phyloP scores from a whole-genome alignment of 202 grass and related monocot species.

The Brachypodium distachyon region DNA sequence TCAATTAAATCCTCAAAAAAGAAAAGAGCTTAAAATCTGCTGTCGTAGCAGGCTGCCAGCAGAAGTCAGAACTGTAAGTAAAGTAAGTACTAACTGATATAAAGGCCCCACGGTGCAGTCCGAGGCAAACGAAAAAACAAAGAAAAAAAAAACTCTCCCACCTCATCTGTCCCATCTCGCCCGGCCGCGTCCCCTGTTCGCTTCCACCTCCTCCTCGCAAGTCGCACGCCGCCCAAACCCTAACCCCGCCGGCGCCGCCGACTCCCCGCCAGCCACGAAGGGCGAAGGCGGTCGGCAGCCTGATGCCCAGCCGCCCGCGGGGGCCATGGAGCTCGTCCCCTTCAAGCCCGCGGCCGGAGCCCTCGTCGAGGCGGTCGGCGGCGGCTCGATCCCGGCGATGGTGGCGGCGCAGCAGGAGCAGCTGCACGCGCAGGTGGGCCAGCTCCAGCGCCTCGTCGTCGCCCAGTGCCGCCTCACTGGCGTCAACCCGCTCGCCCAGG shows the following conservation, averaged over 20 bases:
- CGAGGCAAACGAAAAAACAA: background rate
- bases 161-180: background rate
- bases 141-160: background rate
- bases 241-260: constrained; percentile 3
- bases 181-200: background rate
- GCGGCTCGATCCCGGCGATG: constrained; percentile 43
- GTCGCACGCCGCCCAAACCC: constrained; percentile 33
- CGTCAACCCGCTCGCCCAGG: constrained; percentile 87
- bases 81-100: background rate
- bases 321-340: constrained; percentile 74
- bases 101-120: background rate
- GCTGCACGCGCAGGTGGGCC: constrained; percentile 67
- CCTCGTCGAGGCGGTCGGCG: constrained; percentile 36
- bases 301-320: constrained; percentile 33
- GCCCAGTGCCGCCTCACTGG: constrained; percentile 80
- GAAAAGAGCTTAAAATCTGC: no score
- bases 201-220: background rate
- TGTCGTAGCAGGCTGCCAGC: no score
- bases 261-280: background rate
- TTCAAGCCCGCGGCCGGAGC: constrained; percentile 40
- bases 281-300: constrained; percentile 6
- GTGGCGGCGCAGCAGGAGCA: constrained; percentile 52
- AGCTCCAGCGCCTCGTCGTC: constrained; percentile 64
- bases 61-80: no score
- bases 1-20: no score